Base-by-base conservation (phyloP, 768 basidiomycete species). In the Mycena filopes region DNA sequence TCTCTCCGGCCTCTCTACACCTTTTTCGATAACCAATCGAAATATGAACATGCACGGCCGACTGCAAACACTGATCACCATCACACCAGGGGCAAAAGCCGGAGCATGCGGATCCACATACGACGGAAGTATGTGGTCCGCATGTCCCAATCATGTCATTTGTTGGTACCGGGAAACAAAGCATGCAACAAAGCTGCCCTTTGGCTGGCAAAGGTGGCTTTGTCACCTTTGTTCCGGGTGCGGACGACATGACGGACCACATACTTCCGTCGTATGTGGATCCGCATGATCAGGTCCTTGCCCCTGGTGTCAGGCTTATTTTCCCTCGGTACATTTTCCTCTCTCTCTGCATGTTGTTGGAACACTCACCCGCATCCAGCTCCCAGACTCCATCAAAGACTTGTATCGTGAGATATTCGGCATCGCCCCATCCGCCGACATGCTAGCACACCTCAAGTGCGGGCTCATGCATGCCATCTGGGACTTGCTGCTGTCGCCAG, bases 1-100 rank as follows among this genome's bases (percentile, higher is more conserved):
- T 65, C 69, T 0, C 60, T 77, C 0, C 81, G 78, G 80, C 79
- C 79, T 1, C 28, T 76, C 0, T 80, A 80, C 48, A 60, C 75
- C 1, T 76, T 70, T 41, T 76, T 80, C 46, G 80, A 78, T 1
- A 75, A 75, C 40, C 60, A 71, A 6, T 79, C 80, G 4, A 82
- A 82, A 53, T 80, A 81, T 50, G 61, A 49, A 0, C 71, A 74
- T 0, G 58, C 60, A 0, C 70, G 72, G 18, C 77, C 76, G 0
- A 58, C 63, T 1, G 42, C 61, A 0, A 67, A 71, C 31, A 58
- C 74, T 3, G 71, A 71, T 25, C 75, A 80, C 38, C 78, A 78
- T 43, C 16, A n/a, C n/a, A n/a, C n/a, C n/a, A n/a, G n/a, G n/a
- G n/a, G n/a, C n/a, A n/a, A n/a, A n/a, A n/a, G n/a, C n/a, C n/a